phyloP scores from a whole-genome alignment of 1,284 basidiomycete genomes.

The Pseudozyma pruni region DNA sequence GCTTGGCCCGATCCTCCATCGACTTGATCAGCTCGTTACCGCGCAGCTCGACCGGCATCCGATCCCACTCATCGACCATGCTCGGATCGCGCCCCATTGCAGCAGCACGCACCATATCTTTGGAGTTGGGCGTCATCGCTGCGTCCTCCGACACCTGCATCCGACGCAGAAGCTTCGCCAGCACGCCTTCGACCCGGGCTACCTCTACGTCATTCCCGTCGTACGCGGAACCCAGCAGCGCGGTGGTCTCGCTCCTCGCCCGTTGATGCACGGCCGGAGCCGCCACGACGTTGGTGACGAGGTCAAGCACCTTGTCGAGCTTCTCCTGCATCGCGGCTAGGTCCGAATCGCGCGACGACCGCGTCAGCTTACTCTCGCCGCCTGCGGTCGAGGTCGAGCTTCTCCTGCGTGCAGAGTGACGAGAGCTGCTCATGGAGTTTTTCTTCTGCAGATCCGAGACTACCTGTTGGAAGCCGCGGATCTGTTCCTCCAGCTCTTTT shows the following conservation, averaged over 20 bases:
- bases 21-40: constrained; percentile 40
- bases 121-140: constrained; percentile 25
- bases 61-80: constrained; percentile 35
- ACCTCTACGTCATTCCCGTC: constrained; percentile 16
- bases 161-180: constrained; percentile 41
- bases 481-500: constrained; percentile 49
- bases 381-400: constrained; percentile 16
- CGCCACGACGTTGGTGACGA: constrained; percentile 48
- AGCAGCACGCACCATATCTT: constrained; percentile 27
- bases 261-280: constrained; percentile 22
- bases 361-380: constrained; percentile 24
- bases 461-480: constrained; percentile 49
- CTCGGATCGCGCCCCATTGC: constrained; percentile 18
- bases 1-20: constrained; percentile 37
- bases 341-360: constrained; percentile 31
- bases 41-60: constrained; percentile 35
- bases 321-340: constrained; percentile 58
- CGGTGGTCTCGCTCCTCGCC: constrained; percentile 28
- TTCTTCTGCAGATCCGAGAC: constrained; percentile 48
- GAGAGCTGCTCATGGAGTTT: constrained; percentile 24
- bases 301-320: constrained; percentile 53
- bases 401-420: constrained; percentile 9
- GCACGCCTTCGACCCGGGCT: constrained; percentile 39
- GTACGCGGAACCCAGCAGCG: constrained; percentile 3
- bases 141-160: constrained; percentile 35